These are phyloP conservation scores for Diaporthe ampelina DNA, from an alignment of 2,329 filamentous ascomycete species.

Conservation along the genomic window DNA sequence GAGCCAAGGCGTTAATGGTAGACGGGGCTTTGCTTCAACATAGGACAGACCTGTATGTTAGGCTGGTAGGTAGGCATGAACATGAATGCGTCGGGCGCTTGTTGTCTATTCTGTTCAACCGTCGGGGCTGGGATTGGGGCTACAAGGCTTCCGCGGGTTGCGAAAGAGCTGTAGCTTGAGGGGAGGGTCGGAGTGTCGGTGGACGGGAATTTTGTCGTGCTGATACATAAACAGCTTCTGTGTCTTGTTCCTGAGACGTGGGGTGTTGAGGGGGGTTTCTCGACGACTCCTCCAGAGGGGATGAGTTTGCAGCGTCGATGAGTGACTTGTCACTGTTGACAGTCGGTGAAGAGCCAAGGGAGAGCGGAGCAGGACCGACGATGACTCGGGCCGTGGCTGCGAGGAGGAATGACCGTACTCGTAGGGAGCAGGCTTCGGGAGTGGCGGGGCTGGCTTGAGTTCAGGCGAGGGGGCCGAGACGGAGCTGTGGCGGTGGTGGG, in stretches of 20 bases:
- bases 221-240: constrained; percentile 95
- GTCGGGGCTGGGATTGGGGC: constrained; percentile 89
- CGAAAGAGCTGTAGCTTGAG: constrained; percentile 98
- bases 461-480: constrained; percentile 28
- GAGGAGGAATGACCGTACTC: constrained; percentile 34
- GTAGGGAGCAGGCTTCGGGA: constrained; percentile 34
- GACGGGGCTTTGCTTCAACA: constrained; percentile 67
- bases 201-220: constrained; percentile 90
- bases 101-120: constrained; percentile 74
- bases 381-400: constrained; percentile 17
- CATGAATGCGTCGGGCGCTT: constrained; percentile 67
- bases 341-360: not conserved
- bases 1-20: constrained; percentile 68
- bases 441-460: constrained; percentile 29
- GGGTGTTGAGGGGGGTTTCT: constrained; percentile 40
- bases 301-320: constrained; percentile 13
- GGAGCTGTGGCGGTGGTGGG: not conserved
- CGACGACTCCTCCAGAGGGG: constrained; percentile 37
- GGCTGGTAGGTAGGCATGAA: constrained; percentile 71
- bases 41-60: constrained; percentile 67
- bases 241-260: constrained; percentile 52
- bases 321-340: constrained; percentile 16
- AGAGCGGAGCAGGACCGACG: constrained; percentile 22
- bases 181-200: constrained; percentile 88
- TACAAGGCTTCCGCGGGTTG: constrained; percentile 95